Conservation (phyloP, 2,329 filamentous ascomycete species). For the Bipolaris gigantea region DNA sequence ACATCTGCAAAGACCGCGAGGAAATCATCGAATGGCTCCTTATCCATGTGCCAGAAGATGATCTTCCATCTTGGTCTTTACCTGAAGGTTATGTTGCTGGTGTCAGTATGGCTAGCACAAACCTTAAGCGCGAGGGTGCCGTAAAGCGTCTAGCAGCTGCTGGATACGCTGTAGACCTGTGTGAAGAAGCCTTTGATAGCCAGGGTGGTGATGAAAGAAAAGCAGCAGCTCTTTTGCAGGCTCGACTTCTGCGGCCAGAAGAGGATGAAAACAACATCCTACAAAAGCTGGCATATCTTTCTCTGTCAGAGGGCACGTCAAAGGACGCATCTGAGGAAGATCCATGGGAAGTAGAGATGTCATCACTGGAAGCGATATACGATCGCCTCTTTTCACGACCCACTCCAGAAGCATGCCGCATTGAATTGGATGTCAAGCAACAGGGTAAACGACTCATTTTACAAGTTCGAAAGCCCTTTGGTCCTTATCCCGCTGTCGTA, state of each 20-base stretch:
- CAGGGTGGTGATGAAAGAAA: conserved; percentile 71
- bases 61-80: conserved; percentile 88
- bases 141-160: conserved; percentile 79
- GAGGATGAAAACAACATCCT: conserved; percentile 33
- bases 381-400: conserved; percentile 62
- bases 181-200: conserved; percentile 73
- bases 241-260: conserved; percentile 58
- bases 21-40: conserved; percentile 95
- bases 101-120: conserved; percentile 79
- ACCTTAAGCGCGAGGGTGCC: conserved; percentile 77
- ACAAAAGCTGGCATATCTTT: conserved; percentile 40
- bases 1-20: conserved; percentile 85
- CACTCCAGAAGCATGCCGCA: conserved; percentile 67
- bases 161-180: conserved; percentile 85
- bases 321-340: conserved; percentile 51
- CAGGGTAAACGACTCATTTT: conserved; percentile 53
- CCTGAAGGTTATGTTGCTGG: conserved; percentile 91
- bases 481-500: conserved; percentile 69
- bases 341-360: conserved; percentile 83
- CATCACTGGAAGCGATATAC: conserved; percentile 82
- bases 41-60: conserved; percentile 95
- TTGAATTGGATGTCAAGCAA: conserved; percentile 62
- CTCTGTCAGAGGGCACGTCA: conserved; percentile 46
- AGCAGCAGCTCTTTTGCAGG: conserved; percentile 79
- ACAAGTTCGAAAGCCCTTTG: conserved; percentile 70